Conservation (phyloP, 306 rosid genomes). For the Corylus avellana region DNA sequence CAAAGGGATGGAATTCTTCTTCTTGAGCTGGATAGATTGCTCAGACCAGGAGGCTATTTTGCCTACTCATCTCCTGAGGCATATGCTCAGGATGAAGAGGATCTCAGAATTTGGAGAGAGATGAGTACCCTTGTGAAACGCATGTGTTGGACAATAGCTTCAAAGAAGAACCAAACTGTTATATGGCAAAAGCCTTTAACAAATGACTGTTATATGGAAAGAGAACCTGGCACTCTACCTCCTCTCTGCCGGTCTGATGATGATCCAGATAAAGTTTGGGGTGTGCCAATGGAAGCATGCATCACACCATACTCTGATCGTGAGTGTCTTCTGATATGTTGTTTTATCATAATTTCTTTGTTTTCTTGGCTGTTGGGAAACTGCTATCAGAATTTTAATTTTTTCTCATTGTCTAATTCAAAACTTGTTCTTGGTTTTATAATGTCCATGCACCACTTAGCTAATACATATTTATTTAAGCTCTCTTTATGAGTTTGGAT, state of each 20-base stretch:
- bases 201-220: constrained; percentile 77
- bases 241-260: constrained; percentile 84
- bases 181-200: constrained; percentile 93
- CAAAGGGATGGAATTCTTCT: constrained; percentile 92
- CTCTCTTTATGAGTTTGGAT: too few species aligned
- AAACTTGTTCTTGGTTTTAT: neutral
- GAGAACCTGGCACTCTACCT: constrained; percentile 83
- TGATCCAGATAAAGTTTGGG: constrained; percentile 87
- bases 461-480: neutral
- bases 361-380: constrained; percentile 7
- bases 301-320: constrained; percentile 78
- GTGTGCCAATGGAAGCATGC: constrained; percentile 89
- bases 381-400: neutral
- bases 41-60: constrained; percentile 92
- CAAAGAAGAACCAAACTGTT: constrained; percentile 86
- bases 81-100: constrained; percentile 97
- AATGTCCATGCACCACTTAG: neutral
- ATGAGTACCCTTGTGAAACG: constrained; percentile 86
- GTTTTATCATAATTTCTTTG: constrained; percentile 29
- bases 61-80: constrained; percentile 96
- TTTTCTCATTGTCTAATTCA: neutral
- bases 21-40: constrained; percentile 86
- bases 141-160: constrained; percentile 90
- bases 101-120: constrained; percentile 89
- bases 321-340: constrained; percentile 47